phyloP scores from a whole-genome alignment of 805 yeast genomes.

The Starmerella lactis-condensi region DNA sequence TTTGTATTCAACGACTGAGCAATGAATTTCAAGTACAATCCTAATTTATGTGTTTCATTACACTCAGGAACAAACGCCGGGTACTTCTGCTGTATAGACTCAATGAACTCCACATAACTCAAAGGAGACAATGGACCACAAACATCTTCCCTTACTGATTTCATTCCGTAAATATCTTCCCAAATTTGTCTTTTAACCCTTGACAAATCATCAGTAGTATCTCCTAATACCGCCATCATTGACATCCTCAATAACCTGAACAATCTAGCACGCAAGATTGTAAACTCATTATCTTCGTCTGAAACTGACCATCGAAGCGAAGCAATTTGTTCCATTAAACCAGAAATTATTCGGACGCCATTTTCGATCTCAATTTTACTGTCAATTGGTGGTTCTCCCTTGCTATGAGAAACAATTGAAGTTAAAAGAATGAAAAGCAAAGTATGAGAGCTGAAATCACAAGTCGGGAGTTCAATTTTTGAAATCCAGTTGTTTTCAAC shows the following conservation, averaged over 20 bases:
- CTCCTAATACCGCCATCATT: slow-evolving; percentile 42
- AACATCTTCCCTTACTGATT: slow-evolving; percentile 6
- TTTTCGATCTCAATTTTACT: too few species aligned
- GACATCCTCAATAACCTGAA: slow-evolving; percentile 9
- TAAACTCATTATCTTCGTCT: slow-evolving; percentile 2
- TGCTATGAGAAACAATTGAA: slow-evolving; percentile 6
- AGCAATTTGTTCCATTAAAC: slow-evolving; percentile 8
- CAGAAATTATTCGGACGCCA: slow-evolving; percentile 5
- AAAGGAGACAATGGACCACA: slow-evolving; percentile 44
- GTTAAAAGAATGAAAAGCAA: slow-evolving; percentile 6
- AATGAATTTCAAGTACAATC: too few species aligned
- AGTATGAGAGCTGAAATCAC: slow-evolving; percentile 3
- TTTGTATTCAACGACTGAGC: not conserved
- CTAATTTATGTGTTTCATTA: too few species aligned
- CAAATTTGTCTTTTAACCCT: slow-evolving; percentile 32
- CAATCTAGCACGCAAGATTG: slow-evolving; percentile 3
- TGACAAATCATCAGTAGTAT: slow-evolving; percentile 21
- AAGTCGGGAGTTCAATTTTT: not conserved
- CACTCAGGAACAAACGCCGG: slow-evolving; percentile 51
- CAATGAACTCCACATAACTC: slow-evolving; percentile 67
- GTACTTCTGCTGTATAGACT: slow-evolving; percentile 39
- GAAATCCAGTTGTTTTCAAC: not conserved
- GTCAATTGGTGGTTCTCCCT: too few species aligned
- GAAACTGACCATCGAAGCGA: slow-evolving; percentile 11
- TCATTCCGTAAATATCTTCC: slow-evolving; percentile 24